Evolutionary conservation across 768 basidiomycete species (phyloP), one percentile per base, ranked within the genome.

Genomic region (Russula sp.): DNA sequence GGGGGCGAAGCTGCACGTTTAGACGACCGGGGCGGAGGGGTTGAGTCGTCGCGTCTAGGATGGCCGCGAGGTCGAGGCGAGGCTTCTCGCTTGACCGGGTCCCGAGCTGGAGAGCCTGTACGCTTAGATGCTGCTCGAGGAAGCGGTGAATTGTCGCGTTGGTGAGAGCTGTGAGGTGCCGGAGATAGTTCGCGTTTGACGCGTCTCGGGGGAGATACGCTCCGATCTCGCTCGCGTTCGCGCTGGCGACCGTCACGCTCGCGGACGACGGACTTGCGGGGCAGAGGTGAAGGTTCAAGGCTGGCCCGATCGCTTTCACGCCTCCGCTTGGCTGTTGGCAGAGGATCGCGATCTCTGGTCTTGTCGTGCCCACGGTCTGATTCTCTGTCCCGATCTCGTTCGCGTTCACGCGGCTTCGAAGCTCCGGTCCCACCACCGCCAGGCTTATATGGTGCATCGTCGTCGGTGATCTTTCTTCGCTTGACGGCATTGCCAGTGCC

Each of bases 301-400:
- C n/a, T 65, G 63, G 40, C 63, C 35, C 71, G 65, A 4, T 74
- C 74, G 20, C 79, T 80, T 31, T 74, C 74, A 70, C 75, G 83
- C 52, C 78, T 77, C 62, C 76, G 77, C 69, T 84, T 84, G 16
- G 69, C 64, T 4, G 68, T 47, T 39, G 70, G 55, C 9, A 53
- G 39, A 7, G 58, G 20, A 37, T 67, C 69, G 16, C 64, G 61
- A 57, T 62, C 49, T 31, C 51, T 16, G 14, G 60, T 34, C 35
- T 70, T 69, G 37, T 54, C 59, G 39, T 61, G 64, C 13, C 35
- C 37, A 10, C 68, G 49, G 58, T 56, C 57, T 51, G 37, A 42
- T n/a, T 60, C 63, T 65, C 32, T 61, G 51, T 51, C 68, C 48
- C 62, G 63, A 55, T 66, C 69, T 44, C 59, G 55, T 62, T 68